These are phyloP conservation scores for Colletotrichum spaethianum DNA, from an alignment of 2,329 filamentous ascomycete species.

Conservation along the genomic window DNA sequence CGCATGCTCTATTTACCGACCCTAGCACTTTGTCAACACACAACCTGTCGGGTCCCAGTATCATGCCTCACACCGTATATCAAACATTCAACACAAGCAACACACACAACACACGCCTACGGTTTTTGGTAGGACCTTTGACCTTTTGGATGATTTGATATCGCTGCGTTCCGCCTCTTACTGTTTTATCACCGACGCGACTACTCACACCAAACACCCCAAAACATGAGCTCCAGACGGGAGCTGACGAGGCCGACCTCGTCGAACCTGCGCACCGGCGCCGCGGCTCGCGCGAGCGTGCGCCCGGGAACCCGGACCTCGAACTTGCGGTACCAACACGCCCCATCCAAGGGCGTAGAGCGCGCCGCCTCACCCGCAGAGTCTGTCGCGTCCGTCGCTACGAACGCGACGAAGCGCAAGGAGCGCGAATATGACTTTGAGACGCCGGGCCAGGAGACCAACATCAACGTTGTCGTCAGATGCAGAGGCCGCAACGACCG, in stretches of 20 bases:
- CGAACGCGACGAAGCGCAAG: slow-evolving; percentile 82
- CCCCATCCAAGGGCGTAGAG: slow-evolving; percentile 47
- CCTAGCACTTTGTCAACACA: slow-evolving; percentile 36
- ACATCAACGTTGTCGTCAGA: slow-evolving; percentile 97
- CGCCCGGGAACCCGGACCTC: slow-evolving; percentile 39
- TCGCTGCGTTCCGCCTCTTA: not conserved
- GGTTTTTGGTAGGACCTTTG: not conserved
- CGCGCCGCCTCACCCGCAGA: slow-evolving; percentile 78
- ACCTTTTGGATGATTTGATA: not conserved
- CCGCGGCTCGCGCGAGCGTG: slow-evolving; percentile 30
- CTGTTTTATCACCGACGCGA: not conserved
- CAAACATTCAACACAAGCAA: slow-evolving; percentile 8
- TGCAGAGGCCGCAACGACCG: slow-evolving; percentile 94
- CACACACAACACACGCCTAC: not conserved
- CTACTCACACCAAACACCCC: not conserved
- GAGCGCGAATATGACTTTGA: slow-evolving; percentile 86
- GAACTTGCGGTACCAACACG: slow-evolving; percentile 38
- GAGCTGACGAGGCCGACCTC: slow-evolving; percentile 41
- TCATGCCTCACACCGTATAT: slow-evolving; percentile 18
- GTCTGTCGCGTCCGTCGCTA: slow-evolving; percentile 74
- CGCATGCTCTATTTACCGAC: slow-evolving; percentile 40
- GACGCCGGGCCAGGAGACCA: slow-evolving; percentile 82
- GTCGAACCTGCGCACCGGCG: slow-evolving; percentile 37
- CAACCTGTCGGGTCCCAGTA: not conserved
- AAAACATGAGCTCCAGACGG: slow-evolving; percentile 41